Conservation (phyloP, 176 grass and related monocot genomes). For the Avena eriantha region DNA sequence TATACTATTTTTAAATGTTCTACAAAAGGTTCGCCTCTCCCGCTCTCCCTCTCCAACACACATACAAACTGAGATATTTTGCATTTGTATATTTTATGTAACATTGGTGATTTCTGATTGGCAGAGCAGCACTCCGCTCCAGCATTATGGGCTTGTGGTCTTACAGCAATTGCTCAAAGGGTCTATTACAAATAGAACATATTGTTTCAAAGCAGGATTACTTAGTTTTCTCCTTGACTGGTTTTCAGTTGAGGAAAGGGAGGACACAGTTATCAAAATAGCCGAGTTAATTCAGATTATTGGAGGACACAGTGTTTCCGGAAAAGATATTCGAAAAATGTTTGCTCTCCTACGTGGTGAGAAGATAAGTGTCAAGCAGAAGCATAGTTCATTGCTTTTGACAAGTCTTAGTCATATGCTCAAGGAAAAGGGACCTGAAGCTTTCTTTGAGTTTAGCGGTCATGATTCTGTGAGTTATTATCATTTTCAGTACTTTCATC, state of each 20-base stretch:
- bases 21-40: slow-evolving; percentile 69
- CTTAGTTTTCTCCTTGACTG: slow-evolving; percentile 98
- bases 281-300: slow-evolving; percentile 89
- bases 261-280: slow-evolving; percentile 82
- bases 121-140: slow-evolving; percentile 87
- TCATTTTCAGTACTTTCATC: slow-evolving; percentile 19
- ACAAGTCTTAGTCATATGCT: slow-evolving; percentile 89
- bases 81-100: slow-evolving; percentile 48
- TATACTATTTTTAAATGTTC: slow-evolving; percentile 77
- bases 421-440: slow-evolving; percentile 97
- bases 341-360: slow-evolving; percentile 90
- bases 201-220: slow-evolving; percentile 86
- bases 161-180: slow-evolving; percentile 85
- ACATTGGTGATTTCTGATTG: slow-evolving; percentile 56
- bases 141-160: slow-evolving; percentile 89
- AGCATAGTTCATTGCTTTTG: slow-evolving; percentile 81
- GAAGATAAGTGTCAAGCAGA: slow-evolving; percentile 68
- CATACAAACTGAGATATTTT: neutral
- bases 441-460: slow-evolving; percentile 93
- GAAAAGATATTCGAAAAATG: slow-evolving; percentile 94
- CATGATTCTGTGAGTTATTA: slow-evolving; percentile 80
- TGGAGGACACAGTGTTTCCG: slow-evolving; percentile 95
- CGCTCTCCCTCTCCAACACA: neutral
- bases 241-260: slow-evolving; percentile 75
- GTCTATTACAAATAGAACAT: slow-evolving; percentile 88